Conservation (phyloP, 495 filamentous ascomycete genomes). For the Penicillium manginii region DNA sequence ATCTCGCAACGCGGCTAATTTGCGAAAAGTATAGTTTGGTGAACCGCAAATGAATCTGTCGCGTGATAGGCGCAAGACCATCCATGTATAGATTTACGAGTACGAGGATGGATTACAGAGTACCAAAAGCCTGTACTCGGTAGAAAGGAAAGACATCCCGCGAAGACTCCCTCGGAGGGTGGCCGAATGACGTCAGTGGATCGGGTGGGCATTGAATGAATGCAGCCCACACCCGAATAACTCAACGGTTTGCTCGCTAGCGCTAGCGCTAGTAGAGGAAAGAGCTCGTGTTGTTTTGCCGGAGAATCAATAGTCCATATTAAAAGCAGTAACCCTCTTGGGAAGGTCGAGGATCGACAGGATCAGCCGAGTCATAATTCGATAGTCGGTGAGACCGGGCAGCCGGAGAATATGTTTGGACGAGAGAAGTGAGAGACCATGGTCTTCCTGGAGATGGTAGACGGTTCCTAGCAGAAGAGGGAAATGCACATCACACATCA, state of each 20-base stretch:
- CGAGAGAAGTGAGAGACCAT: not conserved
- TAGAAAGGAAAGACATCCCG: not conserved
- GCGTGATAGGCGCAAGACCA: too few relatives aligned
- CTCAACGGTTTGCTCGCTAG: not conserved
- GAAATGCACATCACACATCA: not conserved
- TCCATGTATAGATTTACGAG: too few relatives aligned
- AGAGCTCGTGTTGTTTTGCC: not conserved
- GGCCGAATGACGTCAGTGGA: not conserved
- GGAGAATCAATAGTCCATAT: not conserved
- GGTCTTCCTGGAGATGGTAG: not conserved
- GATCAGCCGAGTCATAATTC: not conserved
- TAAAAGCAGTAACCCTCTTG: not conserved
- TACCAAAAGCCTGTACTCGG: too few relatives aligned
- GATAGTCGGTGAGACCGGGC: constrained; percentile 2
- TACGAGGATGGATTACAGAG: too few relatives aligned
- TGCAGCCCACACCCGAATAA: not conserved
- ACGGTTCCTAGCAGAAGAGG: not conserved
- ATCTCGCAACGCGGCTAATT: not conserved
- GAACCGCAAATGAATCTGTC: too few relatives aligned
- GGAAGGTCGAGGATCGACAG: constrained; percentile 3
- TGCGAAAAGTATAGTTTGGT: not conserved
- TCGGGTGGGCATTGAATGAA: not conserved
- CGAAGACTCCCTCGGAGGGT: not conserved
- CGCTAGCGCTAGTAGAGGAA: not conserved
- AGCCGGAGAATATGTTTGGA: not conserved